A percentile compares a stretch with the other conserved stretches of the same genome.
These are phyloP conservation scores for Mucor racemosus DNA, from an alignment of 371 early-diverging fungal genomes.

Conservation along the genomic window DNA sequence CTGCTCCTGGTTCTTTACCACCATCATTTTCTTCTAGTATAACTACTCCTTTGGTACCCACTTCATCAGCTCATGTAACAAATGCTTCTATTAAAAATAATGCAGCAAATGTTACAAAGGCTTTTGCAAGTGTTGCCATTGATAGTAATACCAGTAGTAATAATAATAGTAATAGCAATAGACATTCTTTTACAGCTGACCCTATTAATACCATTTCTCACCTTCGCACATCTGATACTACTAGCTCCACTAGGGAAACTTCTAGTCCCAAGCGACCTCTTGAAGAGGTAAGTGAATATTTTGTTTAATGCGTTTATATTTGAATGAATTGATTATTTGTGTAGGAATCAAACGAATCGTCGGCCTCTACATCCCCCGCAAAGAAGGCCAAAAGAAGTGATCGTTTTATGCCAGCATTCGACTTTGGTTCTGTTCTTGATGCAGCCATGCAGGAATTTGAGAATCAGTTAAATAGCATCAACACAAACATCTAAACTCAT, in stretches of 20 bases:
- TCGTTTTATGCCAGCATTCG: background rate
- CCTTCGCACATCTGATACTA: too few species aligned
- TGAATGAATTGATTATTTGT: background rate
- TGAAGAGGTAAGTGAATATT: background rate
- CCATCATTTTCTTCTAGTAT: background rate
- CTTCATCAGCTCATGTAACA: slow-evolving; percentile 11
- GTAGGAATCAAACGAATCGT: background rate
- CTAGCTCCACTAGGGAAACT: too few species aligned
- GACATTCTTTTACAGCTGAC: background rate
- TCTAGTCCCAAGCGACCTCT: background rate
- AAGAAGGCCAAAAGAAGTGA: background rate
- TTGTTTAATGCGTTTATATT: background rate
- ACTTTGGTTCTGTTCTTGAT: background rate
- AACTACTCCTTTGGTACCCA: background rate
- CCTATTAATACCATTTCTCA: too few species aligned
- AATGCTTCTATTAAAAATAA: background rate
- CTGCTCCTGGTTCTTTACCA: background rate
- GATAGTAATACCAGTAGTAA: background rate
- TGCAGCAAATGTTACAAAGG: slow-evolving; percentile 20
- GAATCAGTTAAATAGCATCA: background rate
- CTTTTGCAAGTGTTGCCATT: background rate
- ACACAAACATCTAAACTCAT: background rate
- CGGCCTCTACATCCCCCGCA: background rate
- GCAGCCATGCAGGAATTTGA: background rate
- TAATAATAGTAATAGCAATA: background rate